Evolutionary conservation across 768 basidiomycete species (phyloP).

Genomic region (Lactarius tabidus): DNA sequence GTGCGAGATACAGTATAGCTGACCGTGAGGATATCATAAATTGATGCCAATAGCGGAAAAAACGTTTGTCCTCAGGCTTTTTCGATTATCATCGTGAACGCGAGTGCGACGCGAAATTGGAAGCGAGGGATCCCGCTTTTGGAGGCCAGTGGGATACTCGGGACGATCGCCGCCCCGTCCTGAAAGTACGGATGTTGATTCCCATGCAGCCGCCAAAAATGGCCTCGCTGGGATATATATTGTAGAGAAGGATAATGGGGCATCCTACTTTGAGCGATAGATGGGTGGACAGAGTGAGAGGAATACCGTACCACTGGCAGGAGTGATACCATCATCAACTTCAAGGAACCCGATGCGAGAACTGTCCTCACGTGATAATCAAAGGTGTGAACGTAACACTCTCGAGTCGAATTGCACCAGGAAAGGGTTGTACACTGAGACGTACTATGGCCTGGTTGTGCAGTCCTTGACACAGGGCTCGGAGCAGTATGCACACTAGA

Average conservation of each 20-base stretch:
- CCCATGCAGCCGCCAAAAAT: not conserved
- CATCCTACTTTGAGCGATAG: not conserved
- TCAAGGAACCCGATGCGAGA: not conserved
- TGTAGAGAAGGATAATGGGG: not conserved
- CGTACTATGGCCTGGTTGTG: too few relatives aligned
- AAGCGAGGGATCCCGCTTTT: not conserved
- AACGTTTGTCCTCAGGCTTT: not conserved
- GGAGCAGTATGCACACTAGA: too few relatives aligned
- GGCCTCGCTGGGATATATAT: not conserved
- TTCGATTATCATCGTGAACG: not conserved
- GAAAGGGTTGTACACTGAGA: too few relatives aligned
- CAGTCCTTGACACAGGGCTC: too few relatives aligned
- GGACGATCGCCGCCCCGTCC: not conserved
- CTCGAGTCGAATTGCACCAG: too few relatives aligned
- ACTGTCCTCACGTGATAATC: not conserved
- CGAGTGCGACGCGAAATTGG: not conserved
- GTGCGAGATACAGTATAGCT: not conserved
- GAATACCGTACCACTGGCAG: too few relatives aligned
- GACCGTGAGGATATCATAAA: not conserved
- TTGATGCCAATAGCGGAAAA: not conserved
- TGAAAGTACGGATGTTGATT: not conserved
- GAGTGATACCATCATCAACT: not conserved
- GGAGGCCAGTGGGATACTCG: not conserved
- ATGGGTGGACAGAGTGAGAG: not conserved
- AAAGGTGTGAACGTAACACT: too few relatives aligned